Evolutionary conservation across 75 land plant genomes (phyloP), one percentile per base, ranked within the genome.

Genomic region (Pinus taeda): DNA sequence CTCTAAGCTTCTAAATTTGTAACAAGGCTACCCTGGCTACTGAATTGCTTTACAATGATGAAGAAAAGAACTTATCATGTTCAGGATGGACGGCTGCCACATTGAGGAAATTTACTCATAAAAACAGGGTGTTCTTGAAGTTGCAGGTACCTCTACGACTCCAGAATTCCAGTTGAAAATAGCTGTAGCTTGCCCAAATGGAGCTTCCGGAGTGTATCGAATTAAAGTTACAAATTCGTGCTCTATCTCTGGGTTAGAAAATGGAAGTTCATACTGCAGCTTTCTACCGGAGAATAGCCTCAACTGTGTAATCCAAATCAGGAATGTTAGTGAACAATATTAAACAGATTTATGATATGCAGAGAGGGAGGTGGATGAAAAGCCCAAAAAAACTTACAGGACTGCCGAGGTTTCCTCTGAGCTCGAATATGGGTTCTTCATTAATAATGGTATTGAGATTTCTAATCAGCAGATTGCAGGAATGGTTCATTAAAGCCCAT

Each of bases 171-270:
- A 60, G 70, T 92, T 77, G 73, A 94, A 36, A 67, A 94, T 80
- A 36, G 89, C 87, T 39, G 92, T 77, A 57, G 95, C 95, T 72
- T 80, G 83, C 8, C 95, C 93, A 78, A 84, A 88, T 64, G 95
- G 97, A 73, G 84, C 13, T 75, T 88, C 87, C 39, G 85, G 69
- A 67, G 86, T 88, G 77, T 85, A 92, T 58, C 89, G 80, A 17
- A 90, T 88, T 12, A 85, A 71, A 42, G 97, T 92, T 24, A 92
- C 76, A 63, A 81, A 89, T 36, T 84, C 84, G 7, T 53, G n/a
- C 55, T 85, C 89, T 21, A 57, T 74, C 53, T 74, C 81, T 55
- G 64, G 87, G 39, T 74, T 83, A 13, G 64, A 63, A 79, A 62
- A 63, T 78, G 71, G 83, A 21, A 60, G 79, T 75, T 92, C 95